These are phyloP conservation scores for Talaromyces sp. DNA, from an alignment of 2,329 filamentous ascomycete genomes.

Conservation along the genomic window DNA sequence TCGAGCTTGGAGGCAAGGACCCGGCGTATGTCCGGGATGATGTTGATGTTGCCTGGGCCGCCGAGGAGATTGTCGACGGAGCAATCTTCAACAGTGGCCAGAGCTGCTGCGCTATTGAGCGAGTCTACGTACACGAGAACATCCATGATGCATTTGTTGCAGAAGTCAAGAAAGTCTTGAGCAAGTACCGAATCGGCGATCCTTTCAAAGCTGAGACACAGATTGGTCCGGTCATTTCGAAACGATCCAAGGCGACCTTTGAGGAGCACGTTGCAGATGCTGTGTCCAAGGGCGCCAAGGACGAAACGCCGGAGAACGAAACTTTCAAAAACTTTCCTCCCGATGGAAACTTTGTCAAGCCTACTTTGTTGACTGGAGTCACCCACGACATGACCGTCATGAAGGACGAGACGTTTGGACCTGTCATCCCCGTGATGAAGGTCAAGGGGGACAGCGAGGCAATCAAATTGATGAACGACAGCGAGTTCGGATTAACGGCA, in stretches of 20 bases:
- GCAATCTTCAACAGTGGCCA: slow-evolving; percentile 99
- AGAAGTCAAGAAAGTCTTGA: slow-evolving; percentile 72
- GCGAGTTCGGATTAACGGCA: slow-evolving; percentile 89
- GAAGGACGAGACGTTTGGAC: slow-evolving; percentile 92
- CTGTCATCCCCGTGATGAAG: slow-evolving; percentile 84
- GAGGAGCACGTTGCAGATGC: slow-evolving; percentile 77
- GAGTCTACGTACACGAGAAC: slow-evolving; percentile 81
- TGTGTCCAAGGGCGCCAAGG: slow-evolving; percentile 72
- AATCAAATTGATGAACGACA: slow-evolving; percentile 84
- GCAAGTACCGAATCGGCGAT: slow-evolving; percentile 81
- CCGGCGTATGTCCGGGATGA: slow-evolving; percentile 83
- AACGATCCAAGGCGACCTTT: slow-evolving; percentile 69
- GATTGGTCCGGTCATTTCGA: slow-evolving; percentile 83
- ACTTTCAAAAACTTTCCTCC: slow-evolving; percentile 66
- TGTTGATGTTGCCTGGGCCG: slow-evolving; percentile 84
- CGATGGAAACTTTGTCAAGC: slow-evolving; percentile 85
- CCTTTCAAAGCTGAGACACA: slow-evolving; percentile 74
- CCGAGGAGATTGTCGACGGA: slow-evolving; percentile 90
- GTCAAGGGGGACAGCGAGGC: slow-evolving; percentile 78
- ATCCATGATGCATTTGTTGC: slow-evolving; percentile 79
- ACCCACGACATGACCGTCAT: slow-evolving; percentile 82
- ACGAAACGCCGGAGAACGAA: slow-evolving; percentile 76
- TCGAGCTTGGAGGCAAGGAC: slow-evolving; percentile 93
- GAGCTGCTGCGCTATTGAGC: slow-evolving; percentile 89
- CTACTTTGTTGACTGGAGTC: slow-evolving; percentile 73